Evolutionary conservation across 2,329 filamentous ascomycete species (phyloP), one percentile per base, ranked within the genome.

Genomic region (Curvularia lunata): DNA sequence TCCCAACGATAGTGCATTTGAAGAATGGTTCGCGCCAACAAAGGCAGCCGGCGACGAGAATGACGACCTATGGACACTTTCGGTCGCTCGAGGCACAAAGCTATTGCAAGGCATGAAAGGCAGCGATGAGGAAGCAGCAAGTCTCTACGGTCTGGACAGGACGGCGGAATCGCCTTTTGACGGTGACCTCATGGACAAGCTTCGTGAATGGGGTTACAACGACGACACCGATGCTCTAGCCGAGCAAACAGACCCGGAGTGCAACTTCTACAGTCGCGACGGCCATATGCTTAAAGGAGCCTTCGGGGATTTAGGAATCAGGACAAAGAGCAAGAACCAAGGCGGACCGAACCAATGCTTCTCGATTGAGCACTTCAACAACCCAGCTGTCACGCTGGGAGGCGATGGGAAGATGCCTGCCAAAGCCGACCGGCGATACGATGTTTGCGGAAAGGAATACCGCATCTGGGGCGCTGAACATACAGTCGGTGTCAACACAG

Each of bases 271-370:
- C 38, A 51, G 50, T 21, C 38, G 38, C 6, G 18, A 21, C 5
- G 56, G 50, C 25, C 58, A 63, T 18, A 54, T 52, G 38, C 50
- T 63, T 3, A 57, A 54, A 21, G 38, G 16, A 16, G 27, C 41
- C 27, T 61, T 63, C 13, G 4, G 9, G 10, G 61, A 56, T 3
- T 38, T 67, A 2, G 41, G 46, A 8, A 55, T 67, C 1, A 45
- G 48, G 3, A 62, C 52, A 1, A 48, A 46, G n/a, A 59, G 61
- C 5, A 64, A 57, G 42, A 4, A 34, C 8, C 13, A 54, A 10
- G 57, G 58, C 9, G 62, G 64, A 2, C 50, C 62, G 4, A 66
- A 66, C 37, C 49, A 65, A 9, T 60, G 58, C 25, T 68, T 65
- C 32, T 25, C 41, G 0, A 56, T 65, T 16, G 51, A 66, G 47